Evolutionary conservation across 2,329 filamentous ascomycete species (phyloP).

Genomic region (Sporothrix brasiliensis): DNA sequence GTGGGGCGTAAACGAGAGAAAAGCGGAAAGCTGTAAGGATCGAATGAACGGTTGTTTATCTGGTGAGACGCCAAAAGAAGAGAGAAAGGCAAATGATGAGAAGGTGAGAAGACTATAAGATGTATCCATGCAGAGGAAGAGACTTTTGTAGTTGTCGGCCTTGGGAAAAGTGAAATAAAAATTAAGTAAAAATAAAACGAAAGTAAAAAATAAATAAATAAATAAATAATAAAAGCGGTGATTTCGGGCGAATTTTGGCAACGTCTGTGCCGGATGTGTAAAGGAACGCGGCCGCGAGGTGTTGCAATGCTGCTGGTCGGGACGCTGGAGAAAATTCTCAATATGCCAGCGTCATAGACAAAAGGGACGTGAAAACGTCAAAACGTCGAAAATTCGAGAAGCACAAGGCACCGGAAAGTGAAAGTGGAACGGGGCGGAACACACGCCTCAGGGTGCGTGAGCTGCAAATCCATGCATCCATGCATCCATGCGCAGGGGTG

Average conservation of each 20-base stretch:
- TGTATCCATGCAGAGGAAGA: too few relatives aligned
- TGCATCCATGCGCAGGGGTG: neutral
- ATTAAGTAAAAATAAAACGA: neutral
- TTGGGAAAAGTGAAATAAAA: neutral
- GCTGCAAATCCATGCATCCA: neutral
- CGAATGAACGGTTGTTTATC: neutral
- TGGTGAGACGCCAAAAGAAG: neutral
- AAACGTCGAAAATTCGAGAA: too few relatives aligned
- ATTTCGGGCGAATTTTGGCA: neutral
- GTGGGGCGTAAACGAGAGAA: neutral
- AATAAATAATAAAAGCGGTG: neutral
- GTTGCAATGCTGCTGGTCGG: too few relatives aligned
- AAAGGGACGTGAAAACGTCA: neutral
- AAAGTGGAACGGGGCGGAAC: neutral
- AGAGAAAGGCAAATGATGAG: neutral
- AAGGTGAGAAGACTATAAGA: neutral
- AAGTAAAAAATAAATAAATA: neutral
- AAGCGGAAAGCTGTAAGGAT: too few relatives aligned
- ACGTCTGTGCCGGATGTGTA: too few relatives aligned
- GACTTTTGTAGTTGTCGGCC: too few relatives aligned
- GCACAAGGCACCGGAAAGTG: too few relatives aligned
- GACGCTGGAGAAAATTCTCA: too few relatives aligned
- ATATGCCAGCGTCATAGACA: neutral
- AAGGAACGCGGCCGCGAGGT: too few relatives aligned
- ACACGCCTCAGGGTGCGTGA: conserved; percentile 9